Conservation (phyloP, 1,139 yeast genomes). For the Scheffersomyces cryptocercus region DNA sequence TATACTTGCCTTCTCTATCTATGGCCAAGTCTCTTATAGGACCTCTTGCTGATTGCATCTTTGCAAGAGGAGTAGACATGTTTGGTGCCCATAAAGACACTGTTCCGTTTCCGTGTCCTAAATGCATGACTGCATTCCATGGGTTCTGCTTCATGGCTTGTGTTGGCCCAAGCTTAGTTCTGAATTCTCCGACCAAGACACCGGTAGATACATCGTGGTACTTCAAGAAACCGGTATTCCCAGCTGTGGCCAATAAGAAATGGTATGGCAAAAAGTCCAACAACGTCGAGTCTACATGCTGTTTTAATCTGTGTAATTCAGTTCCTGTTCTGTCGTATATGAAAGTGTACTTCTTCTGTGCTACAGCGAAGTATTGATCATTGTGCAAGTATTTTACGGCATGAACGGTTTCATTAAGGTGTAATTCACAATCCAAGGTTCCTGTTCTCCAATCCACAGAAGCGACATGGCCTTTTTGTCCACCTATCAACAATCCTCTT, state of each 20-base stretch:
- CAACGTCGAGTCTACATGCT: slow-evolving; percentile 81
- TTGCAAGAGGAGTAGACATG: slow-evolving; percentile 82
- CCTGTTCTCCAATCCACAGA: slow-evolving; percentile 96
- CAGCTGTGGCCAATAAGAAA: slow-evolving; percentile 82
- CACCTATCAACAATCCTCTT: slow-evolving; percentile 79
- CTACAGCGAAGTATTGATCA: slow-evolving; percentile 93
- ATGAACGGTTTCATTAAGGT: slow-evolving; percentile 84
- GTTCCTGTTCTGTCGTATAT: slow-evolving; percentile 89
- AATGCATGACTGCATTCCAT: slow-evolving; percentile 92
- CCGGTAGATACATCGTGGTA: slow-evolving; percentile 98
- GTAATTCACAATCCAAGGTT: slow-evolving; percentile 72
- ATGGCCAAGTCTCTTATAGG: slow-evolving; percentile 85
- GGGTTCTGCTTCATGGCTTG: slow-evolving; percentile 88
- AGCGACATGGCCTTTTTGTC: slow-evolving; percentile 92
- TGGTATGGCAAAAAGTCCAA: slow-evolving; percentile 93
- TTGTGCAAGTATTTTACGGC: slow-evolving; percentile 90
- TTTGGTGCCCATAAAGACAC: slow-evolving; percentile 94
- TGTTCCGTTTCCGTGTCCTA: slow-evolving; percentile 93
- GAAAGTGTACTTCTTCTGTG: slow-evolving; percentile 92
- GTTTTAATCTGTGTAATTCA: slow-evolving; percentile 88
- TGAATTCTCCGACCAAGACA: slow-evolving; percentile 72
- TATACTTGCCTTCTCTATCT: slow-evolving; percentile 89
- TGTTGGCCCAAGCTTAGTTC: slow-evolving; percentile 91
- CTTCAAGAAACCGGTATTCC: slow-evolving; percentile 82
- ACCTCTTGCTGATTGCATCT: slow-evolving; percentile 78